Conservation (phyloP, 495 filamentous ascomycete genomes). For the Daldinia childiae region DNA sequence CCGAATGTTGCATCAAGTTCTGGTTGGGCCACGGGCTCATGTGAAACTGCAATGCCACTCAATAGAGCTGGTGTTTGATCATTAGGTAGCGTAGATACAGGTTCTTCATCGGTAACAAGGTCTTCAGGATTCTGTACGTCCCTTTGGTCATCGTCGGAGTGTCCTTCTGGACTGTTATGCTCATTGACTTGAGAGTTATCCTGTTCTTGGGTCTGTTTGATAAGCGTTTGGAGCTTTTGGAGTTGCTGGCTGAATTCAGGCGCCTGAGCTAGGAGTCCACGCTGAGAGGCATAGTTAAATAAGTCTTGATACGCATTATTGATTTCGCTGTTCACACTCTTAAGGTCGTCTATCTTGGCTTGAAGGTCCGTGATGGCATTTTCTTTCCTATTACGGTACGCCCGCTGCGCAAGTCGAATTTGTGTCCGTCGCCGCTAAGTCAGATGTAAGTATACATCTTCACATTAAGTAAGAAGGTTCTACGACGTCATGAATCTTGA, state of each 20-base stretch:
- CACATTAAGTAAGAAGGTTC: slow-evolving; percentile 1
- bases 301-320: slow-evolving; percentile 76
- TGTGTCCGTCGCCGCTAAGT: slow-evolving; percentile 84
- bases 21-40: slow-evolving; percentile 38
- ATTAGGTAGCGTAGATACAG: slow-evolving; percentile 10
- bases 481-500: slow-evolving; percentile 2
- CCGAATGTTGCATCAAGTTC: background rate
- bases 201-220: slow-evolving; percentile 47
- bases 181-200: slow-evolving; percentile 30
- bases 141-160: slow-evolving; percentile 17
- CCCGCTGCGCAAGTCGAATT: slow-evolving; percentile 84
- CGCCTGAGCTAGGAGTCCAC: slow-evolving; percentile 59
- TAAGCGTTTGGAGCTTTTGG: slow-evolving; percentile 40
- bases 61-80: slow-evolving; percentile 12
- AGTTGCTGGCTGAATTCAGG: slow-evolving; percentile 63
- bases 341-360: slow-evolving; percentile 70
- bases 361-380: slow-evolving; percentile 79
- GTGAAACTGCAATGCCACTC: slow-evolving; percentile 44
- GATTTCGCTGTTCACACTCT: slow-evolving; percentile 75
- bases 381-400: slow-evolving; percentile 86
- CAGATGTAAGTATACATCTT: slow-evolving; percentile 26
- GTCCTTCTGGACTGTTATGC: slow-evolving; percentile 21
- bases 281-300: slow-evolving; percentile 64
- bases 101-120: background rate
- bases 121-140: slow-evolving; percentile 14